phyloP scores from a whole-genome alignment of 1,139 yeast species.

The Yarrowia galli region DNA sequence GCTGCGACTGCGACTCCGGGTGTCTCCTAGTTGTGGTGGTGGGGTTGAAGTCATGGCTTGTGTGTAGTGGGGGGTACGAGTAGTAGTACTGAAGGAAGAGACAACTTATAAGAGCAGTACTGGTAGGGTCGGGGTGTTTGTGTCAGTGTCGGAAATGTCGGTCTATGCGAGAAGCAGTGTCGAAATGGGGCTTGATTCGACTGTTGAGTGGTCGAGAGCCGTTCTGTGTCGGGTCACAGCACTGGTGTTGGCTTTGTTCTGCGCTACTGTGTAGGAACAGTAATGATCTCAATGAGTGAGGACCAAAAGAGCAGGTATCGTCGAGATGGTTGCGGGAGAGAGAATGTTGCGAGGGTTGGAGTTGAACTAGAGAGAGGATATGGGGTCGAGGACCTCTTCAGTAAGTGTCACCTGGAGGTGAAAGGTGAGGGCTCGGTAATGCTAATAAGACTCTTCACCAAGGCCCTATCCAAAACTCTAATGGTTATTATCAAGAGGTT shows the following conservation, averaged over 20 bases:
- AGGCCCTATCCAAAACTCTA: conserved; percentile 37
- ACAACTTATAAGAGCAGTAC: not conserved
- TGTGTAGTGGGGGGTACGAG: not conserved
- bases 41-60: conserved; percentile 26
- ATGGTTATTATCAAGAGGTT: conserved; percentile 36
- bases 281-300: conserved; percentile 8
- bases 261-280: not conserved
- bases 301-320: not conserved
- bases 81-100: not conserved
- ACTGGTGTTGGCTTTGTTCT: not conserved
- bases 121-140: not conserved
- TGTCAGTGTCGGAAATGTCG: not conserved
- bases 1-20: conserved; percentile 32
- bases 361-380: not conserved
- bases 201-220: not conserved
- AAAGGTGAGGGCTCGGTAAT: conserved; percentile 26
- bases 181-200: conserved; percentile 7
- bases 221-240: no score
- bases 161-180: not conserved
- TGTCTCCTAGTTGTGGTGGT: not conserved
- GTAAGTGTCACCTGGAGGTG: conserved; percentile 35
- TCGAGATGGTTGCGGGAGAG: not conserved
- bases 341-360: not conserved
- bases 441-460: conserved; percentile 38
- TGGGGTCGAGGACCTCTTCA: conserved; percentile 27